Evolutionary conservation across 495 filamentous ascomycete species (phyloP).

Genomic region (Apiosordaria backusii): DNA sequence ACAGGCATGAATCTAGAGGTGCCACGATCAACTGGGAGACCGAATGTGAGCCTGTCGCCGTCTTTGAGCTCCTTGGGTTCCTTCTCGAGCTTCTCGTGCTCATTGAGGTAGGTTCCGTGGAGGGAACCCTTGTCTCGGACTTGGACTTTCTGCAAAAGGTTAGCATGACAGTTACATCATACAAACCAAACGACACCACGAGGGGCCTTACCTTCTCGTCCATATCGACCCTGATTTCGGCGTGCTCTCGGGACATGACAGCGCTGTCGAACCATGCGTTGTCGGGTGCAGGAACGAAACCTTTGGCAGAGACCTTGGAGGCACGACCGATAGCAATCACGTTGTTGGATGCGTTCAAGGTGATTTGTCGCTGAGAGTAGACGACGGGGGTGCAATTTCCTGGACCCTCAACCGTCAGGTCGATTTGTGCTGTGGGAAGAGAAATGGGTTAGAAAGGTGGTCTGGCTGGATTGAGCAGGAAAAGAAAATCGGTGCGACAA

Average conservation of each 20-base stretch:
- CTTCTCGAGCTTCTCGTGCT: slow-evolving; percentile 16
- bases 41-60: slow-evolving; percentile 47
- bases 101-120: slow-evolving; percentile 52
- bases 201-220: slow-evolving; percentile 41
- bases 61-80: slow-evolving; percentile 19
- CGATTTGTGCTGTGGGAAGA: background rate
- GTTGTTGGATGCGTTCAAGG: slow-evolving; percentile 22
- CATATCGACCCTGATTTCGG: slow-evolving; percentile 49
- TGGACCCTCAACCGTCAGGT: background rate
- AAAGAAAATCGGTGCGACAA: background rate
- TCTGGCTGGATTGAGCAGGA: background rate
- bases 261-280: slow-evolving; percentile 79
- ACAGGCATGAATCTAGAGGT: slow-evolving; percentile 40
- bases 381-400: background rate
- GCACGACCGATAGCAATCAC: slow-evolving; percentile 39
- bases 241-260: slow-evolving; percentile 79
- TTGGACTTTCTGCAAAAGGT: slow-evolving; percentile 34
- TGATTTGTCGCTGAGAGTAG: slow-evolving; percentile 26
- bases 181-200: slow-evolving; percentile 4
- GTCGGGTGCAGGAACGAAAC: slow-evolving; percentile 34
- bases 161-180: slow-evolving; percentile 6
- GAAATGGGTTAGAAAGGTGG: background rate
- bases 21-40: slow-evolving; percentile 43
- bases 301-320: slow-evolving; percentile 38
- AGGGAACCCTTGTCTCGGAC: slow-evolving; percentile 53